A percentile compares a stretch with the other conserved stretches of the same genome.
phyloP scores from a whole-genome alignment of 139 green algal species.

The Micractinium sp. region DNA sequence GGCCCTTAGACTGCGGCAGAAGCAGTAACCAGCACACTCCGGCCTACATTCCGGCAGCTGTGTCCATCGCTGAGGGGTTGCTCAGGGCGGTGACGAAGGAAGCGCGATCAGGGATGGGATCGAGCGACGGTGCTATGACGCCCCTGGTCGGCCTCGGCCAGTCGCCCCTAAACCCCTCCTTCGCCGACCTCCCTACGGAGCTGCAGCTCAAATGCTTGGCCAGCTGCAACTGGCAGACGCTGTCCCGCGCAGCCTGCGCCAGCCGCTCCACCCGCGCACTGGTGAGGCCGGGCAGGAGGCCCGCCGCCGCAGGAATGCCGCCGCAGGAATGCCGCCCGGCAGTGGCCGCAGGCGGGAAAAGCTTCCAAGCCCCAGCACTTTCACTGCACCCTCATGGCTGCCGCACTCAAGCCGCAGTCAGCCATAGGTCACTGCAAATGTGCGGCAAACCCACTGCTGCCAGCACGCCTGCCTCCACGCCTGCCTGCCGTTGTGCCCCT shows the following conservation, averaged over 20 bases:
- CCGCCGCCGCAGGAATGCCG: background rate
- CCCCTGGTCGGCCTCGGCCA: too few species aligned
- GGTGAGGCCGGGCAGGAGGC: background rate
- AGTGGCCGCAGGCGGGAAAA: background rate
- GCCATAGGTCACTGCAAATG: background rate
- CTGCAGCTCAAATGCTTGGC: conserved; percentile 4
- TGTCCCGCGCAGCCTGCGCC: background rate
- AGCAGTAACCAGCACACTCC: too few species aligned
- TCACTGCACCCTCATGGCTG: too few species aligned
- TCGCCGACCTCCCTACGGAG: conserved; percentile 12
- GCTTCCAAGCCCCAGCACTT: too few species aligned
- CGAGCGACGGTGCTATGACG: too few species aligned
- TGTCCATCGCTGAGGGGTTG: too few species aligned
- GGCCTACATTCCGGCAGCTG: too few species aligned
- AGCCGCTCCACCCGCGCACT: background rate
- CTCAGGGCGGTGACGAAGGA: too few species aligned
- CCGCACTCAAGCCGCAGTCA: background rate
- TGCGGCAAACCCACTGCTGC: background rate
- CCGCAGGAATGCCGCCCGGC: too few species aligned
- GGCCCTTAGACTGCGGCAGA: too few species aligned
- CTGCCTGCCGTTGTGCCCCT: background rate
- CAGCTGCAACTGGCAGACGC: conserved; percentile 22
- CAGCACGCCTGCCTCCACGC: too few species aligned
- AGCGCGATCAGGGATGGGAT: too few species aligned
- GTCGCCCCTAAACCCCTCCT: background rate